Conservation (phyloP, 805 yeast genomes). For the Candida jianshihensis region DNA sequence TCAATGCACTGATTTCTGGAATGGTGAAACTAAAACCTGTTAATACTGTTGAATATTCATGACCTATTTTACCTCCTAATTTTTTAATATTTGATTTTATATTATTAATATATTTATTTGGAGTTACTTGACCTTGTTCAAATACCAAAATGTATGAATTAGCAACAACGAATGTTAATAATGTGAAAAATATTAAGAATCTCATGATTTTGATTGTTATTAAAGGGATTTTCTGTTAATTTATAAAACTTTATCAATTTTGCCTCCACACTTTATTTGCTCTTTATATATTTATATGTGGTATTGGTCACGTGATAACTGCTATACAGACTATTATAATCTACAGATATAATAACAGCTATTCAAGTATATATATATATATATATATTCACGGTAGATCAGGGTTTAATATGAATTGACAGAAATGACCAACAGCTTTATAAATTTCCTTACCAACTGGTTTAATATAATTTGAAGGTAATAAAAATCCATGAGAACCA, state of each 20-base stretch:
- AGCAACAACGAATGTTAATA: neutral
- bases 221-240: neutral
- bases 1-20: constrained; percentile 24
- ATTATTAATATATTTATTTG: constrained; percentile 21
- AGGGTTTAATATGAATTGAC: constrained; percentile 39
- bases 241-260: no score
- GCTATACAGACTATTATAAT: no score
- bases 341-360: no score
- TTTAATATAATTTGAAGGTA: constrained; percentile 60
- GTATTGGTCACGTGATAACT: no score
- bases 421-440: constrained; percentile 61
- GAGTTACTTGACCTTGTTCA: constrained; percentile 23
- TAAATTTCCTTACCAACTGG: constrained; percentile 77
- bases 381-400: constrained; percentile 16
- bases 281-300: no score
- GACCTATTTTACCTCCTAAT: constrained; percentile 39
- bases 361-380: no score
- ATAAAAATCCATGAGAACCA: constrained; percentile 75
- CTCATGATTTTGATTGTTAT: neutral
- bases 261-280: no score
- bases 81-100: constrained; percentile 28
- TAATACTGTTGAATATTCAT: constrained; percentile 38
- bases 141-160: constrained; percentile 19
- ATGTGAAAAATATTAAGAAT: neutral
- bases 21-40: constrained; percentile 41